Evolutionary conservation across 2,329 filamentous ascomycete genomes (phyloP).

Genomic region (Alternaria longipes): DNA sequence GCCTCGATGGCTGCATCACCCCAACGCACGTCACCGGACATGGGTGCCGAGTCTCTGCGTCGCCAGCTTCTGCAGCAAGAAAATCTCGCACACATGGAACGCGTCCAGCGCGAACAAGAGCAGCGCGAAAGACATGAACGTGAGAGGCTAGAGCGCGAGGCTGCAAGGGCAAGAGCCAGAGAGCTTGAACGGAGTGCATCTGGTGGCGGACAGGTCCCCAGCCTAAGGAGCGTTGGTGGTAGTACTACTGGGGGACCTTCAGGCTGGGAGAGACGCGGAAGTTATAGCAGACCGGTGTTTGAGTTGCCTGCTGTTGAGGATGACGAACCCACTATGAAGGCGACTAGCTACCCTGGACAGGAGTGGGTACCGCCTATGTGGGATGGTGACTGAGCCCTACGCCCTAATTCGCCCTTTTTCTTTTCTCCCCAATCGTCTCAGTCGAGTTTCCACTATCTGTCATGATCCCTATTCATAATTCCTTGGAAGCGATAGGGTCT

Average conservation of each 20-base stretch:
- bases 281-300: constrained; percentile 37
- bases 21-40: constrained; percentile 46
- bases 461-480: background rate
- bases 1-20: constrained; percentile 52
- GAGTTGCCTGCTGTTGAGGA: constrained; percentile 53
- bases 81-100: constrained; percentile 45
- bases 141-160: constrained; percentile 40
- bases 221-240: constrained; percentile 42
- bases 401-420: background rate
- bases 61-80: constrained; percentile 47
- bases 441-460: background rate
- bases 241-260: constrained; percentile 36
- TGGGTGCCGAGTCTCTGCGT: constrained; percentile 49
- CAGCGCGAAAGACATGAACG: constrained; percentile 38
- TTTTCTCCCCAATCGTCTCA: background rate
- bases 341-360: constrained; percentile 74
- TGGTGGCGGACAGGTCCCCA: constrained; percentile 43
- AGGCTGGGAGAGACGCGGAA: constrained; percentile 41
- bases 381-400: constrained; percentile 43
- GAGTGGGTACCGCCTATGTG: constrained; percentile 69
- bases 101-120: constrained; percentile 39
- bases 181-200: constrained; percentile 48
- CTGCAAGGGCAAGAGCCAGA: constrained; percentile 42
- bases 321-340: constrained; percentile 68
- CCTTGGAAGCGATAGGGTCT: background rate